phyloP scores from a whole-genome alignment of 441 rosid species.

The Erodium moschatum region DNA sequence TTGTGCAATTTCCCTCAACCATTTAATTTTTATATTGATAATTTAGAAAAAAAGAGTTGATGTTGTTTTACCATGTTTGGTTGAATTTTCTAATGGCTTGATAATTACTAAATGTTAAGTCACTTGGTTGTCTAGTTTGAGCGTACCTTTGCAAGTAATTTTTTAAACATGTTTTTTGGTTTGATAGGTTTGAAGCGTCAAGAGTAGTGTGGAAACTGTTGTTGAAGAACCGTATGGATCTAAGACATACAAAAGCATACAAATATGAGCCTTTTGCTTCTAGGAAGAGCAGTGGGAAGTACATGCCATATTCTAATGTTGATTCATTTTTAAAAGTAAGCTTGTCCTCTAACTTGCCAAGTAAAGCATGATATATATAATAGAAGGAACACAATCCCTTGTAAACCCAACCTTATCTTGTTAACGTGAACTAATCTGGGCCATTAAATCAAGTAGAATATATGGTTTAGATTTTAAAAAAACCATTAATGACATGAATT shows the following conservation, averaged over 20 bases:
- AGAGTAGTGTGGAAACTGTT: constrained; percentile 27
- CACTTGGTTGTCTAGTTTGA: neutral
- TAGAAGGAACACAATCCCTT: no score
- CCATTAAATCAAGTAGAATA: no score
- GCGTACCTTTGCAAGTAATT: neutral
- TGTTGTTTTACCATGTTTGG: neutral
- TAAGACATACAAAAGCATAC: constrained; percentile 15
- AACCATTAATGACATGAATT: no score
- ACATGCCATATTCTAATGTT: constrained; percentile 29
- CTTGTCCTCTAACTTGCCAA: neutral
- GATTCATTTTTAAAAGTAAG: constrained; percentile 33
- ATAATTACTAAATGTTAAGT: neutral
- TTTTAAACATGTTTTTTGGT: neutral
- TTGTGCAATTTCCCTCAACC: no score
- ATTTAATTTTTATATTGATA: neutral
- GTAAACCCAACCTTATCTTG: no score
- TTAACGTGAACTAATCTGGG: no score
- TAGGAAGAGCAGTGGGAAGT: constrained; percentile 27
- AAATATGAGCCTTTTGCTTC: constrained; percentile 23
- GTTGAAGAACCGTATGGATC: constrained; percentile 19
- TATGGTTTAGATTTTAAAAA: no score
- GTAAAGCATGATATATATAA: neutral
- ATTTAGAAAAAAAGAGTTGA: neutral
- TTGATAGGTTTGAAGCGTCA: constrained; percentile 27
- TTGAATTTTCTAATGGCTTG: neutral